Base-by-base conservation (phyloP, 1,284 basidiomycete species). In the Kwoniella shivajii region DNA sequence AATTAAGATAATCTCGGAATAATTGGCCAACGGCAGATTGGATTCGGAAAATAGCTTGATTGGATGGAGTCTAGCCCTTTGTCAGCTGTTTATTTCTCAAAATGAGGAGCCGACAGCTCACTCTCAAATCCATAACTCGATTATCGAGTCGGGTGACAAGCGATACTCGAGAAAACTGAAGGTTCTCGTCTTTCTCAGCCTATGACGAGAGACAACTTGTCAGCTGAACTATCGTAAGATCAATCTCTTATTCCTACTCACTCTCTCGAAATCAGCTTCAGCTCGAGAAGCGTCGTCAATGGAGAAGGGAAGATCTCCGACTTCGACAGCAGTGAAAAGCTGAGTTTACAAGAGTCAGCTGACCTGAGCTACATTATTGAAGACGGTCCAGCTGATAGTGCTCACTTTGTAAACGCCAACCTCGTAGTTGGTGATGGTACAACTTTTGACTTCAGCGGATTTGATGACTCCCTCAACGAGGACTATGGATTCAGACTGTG, bases 91-190 rank as follows among this genome's bases (percentile, higher is more conserved):
- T n/a, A n/a, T n/a, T n/a, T n/a, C n/a, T n/a, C n/a, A 14, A 33
- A 37, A 6, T 16, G n/a, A n/a, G n/a, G n/a, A n/a, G n/a, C n/a
- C n/a, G n/a, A n/a, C n/a, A n/a, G 80, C 86, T 68, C 73, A 88
- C 91, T 65, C 96, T 84, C 42, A 99, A 85, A 77, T 99, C 96
- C 63, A 99, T 83, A 34, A 98, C 86, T 59, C 96, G 87, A 80
- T 95, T 93, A 81, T 98, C 93, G 55, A 99, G 84, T 55, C 96
- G 88, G 9, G 94, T 98, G 70, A 96, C 91, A 52, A 96, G 83
- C 18, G 89, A 82, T 38, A 97, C 92, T 57, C 80, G 79, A 22
- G 76, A 76, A 55, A 77, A 78, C 50, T 82, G 79, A 39, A 79
- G 82, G 44, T 90, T 89, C 37, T 83, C 78, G 29, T 88, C 86